phyloP scores from a whole-genome alignment of 2,329 filamentous ascomycete species.

The Diaporthe destruens region DNA sequence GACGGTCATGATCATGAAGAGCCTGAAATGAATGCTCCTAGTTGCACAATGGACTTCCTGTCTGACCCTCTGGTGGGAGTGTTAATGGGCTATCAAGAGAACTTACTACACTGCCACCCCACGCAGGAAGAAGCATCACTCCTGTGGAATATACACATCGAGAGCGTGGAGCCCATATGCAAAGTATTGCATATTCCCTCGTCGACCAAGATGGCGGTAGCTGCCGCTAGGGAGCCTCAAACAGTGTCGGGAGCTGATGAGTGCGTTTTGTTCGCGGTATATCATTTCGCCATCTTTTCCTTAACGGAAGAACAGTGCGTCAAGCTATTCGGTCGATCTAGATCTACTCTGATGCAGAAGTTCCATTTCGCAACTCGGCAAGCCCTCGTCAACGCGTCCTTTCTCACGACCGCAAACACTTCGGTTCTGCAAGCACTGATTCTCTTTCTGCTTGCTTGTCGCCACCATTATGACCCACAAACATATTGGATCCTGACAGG shows the following conservation, averaged over 20 bases:
- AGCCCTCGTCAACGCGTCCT: constrained; percentile 63
- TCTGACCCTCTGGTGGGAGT: constrained; percentile 44
- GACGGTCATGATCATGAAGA: constrained; percentile 47
- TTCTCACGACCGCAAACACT: constrained; percentile 64
- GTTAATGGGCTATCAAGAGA: background rate
- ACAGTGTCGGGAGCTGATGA: constrained; percentile 49
- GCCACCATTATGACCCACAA: constrained; percentile 53
- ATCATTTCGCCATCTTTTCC: constrained; percentile 55
- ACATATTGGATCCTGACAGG: constrained; percentile 65
- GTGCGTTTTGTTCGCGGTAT: constrained; percentile 59
- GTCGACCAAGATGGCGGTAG: constrained; percentile 41
- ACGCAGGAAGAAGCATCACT: background rate
- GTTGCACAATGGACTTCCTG: constrained; percentile 46
- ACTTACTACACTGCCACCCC: background rate
- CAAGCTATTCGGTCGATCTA: constrained; percentile 52
- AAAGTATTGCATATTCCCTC: constrained; percentile 1
- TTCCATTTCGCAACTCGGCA: constrained; percentile 59
- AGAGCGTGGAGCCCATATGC: constrained; percentile 6
- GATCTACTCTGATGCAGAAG: constrained; percentile 50
- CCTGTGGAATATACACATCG: background rate
- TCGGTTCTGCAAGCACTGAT: constrained; percentile 66
- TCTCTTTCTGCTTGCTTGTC: constrained; percentile 54
- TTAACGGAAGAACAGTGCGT: constrained; percentile 58
- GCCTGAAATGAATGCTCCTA: constrained; percentile 44
- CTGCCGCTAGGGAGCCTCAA: constrained; percentile 41